These are phyloP conservation scores for Trametes elegans DNA, from an alignment of 768 basidiomycete genomes.

Conservation along the genomic window DNA sequence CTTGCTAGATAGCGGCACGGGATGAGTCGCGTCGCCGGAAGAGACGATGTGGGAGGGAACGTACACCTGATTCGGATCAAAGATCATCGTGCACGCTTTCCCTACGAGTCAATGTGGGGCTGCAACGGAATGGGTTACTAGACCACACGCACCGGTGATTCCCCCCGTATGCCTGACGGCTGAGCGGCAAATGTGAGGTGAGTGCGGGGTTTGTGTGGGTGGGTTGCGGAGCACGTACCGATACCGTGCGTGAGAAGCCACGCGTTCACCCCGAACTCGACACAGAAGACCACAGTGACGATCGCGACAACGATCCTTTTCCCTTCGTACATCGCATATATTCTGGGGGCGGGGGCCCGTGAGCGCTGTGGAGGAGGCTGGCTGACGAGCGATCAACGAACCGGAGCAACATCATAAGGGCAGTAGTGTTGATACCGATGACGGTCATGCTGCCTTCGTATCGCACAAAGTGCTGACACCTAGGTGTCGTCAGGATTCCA, in stretches of 20 bases:
- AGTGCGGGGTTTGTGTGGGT: background rate
- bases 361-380: background rate
- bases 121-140: background rate
- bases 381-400: no score
- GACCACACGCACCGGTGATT: constrained; percentile 22
- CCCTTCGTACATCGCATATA: constrained; percentile 32
- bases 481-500: background rate
- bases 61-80: constrained; percentile 19
- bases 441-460: constrained; percentile 45
- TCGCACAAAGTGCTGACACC: constrained; percentile 31
- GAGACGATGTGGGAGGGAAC: background rate
- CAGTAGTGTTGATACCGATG: constrained; percentile 50
- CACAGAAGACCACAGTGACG: constrained; percentile 35
- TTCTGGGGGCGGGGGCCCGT: constrained; percentile 13
- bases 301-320: constrained; percentile 28
- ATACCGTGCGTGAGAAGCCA: constrained; percentile 52
- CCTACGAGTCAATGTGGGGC: background rate
- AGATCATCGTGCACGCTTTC: constrained; percentile 43
- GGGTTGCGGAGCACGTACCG: constrained; percentile 36
- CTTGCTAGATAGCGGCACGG: background rate
- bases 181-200: background rate
- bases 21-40: background rate
- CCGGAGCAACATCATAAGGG: constrained; percentile 60
- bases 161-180: constrained; percentile 15
- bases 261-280: constrained; percentile 47